phyloP scores from a whole-genome alignment of 1,284 basidiomycete genomes.

The Phenoliferia sp. region DNA sequence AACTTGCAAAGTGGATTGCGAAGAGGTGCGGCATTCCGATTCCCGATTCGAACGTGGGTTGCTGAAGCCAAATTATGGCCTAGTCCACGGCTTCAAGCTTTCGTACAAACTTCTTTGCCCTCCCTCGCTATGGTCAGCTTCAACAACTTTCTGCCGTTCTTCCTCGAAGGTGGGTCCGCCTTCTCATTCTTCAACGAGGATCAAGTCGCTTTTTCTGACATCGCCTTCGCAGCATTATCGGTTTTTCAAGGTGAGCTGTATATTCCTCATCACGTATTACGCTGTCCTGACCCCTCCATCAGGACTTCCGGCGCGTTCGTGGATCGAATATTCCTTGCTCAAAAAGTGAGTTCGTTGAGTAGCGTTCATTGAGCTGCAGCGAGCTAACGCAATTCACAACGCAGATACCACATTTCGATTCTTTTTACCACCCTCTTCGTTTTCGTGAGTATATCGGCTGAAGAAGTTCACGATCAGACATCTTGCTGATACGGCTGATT shows the following conservation, averaged over 20 bases:
- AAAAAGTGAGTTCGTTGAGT: slow-evolving; percentile 57
- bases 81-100: slow-evolving; percentile 68
- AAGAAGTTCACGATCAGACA: slow-evolving; percentile 71
- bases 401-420: slow-evolving; percentile 78
- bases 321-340: slow-evolving; percentile 87
- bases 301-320: slow-evolving; percentile 74
- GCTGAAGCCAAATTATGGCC: background rate
- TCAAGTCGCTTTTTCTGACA: background rate
- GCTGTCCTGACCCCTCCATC: too few relatives aligned
- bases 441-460: slow-evolving; percentile 65
- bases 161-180: slow-evolving; percentile 66
- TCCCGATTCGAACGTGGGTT: too few relatives aligned
- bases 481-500: background rate
- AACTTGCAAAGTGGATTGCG: slow-evolving; percentile 70
- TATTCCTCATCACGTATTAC: too few relatives aligned
- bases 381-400: background rate
- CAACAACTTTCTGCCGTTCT: slow-evolving; percentile 82
- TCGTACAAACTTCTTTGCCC: slow-evolving; percentile 90
- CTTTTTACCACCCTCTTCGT: slow-evolving; percentile 93
- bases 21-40: slow-evolving; percentile 43
- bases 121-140: slow-evolving; percentile 82
- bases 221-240: slow-evolving; percentile 58
- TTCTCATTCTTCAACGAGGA: background rate
- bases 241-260: slow-evolving; percentile 66
- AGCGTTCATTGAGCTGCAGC: background rate